Base-by-base conservation (phyloP, 1,284 basidiomycete genomes). In the Irpex lacteus region DNA sequence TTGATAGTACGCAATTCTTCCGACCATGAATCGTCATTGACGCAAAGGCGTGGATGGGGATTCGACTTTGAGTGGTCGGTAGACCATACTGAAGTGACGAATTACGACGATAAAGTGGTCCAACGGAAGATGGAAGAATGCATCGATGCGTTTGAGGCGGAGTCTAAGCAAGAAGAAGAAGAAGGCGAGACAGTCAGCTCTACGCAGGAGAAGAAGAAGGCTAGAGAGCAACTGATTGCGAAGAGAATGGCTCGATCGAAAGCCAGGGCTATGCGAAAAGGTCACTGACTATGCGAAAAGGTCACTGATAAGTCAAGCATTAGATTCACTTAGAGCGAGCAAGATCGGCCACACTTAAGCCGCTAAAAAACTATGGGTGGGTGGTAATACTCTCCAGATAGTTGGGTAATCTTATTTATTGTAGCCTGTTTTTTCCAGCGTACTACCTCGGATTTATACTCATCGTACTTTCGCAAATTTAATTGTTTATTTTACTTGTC, bases 11-110 rank as follows among this genome's bases (percentile, higher is more conserved):
- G 53, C 56, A 26, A 64, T 68, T 8, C 67, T 6, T 9, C 36
- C 4, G 7, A 3, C 8, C 40, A 5, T 44, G 19, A 54, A 49
- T 37, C 62, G 37, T 54, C 60, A 26, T 60, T 62, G 13, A 64
- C 68, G 53, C 68, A 72, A 49, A 76, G 76, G 15, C 78, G 76
- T 11, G 90, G 90, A 2, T 94, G 91, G 91, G 91, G 91, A 57
- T 92, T 94, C 70, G 91, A 94, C 75, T 85, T 94, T 64, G 86
- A 92, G 73, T 93, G 92, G 90, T 69, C 68, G 7, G 70, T 75
- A 13, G 72, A 73, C 15, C 63, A 66, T 19, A 70, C 65, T 36
- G 75, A 79, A 56, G 61, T 79, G 56, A 64, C 66, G 53, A 69
- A 71, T 54, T 74, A 80, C 57, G 77, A 79, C 58, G 72, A 72